Base-by-base conservation (phyloP, 805 yeast species). In the Nadsonia fulvescens region DNA sequence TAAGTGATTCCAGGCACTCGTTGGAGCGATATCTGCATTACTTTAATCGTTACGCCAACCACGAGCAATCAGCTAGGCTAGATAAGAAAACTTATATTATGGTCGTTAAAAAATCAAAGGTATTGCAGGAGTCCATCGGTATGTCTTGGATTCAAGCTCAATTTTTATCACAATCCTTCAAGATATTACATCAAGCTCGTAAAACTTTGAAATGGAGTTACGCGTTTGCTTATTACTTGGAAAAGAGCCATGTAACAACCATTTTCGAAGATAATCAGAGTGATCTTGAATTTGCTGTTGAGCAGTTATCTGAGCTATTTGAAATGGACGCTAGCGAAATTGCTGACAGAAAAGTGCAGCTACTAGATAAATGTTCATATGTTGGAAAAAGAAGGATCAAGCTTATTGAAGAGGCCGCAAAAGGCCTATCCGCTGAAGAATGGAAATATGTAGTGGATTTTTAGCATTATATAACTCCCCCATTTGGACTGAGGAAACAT, bases 191-290 rank as follows among this genome's bases (percentile, higher is more conserved):
- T 15, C 61, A 60, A 31, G 77, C 92, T 5, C 58, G 96, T 32
- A 66, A 69, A 22, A 66, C 79, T 2, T 55, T 89, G 27, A 77
- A 81, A 54, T 89, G 96, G 95, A 69, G 94, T 0, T 83, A 78
- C 49, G 82, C 79, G 2, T 64, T 81, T 38, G 70, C 79, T 8
- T 86, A 53, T 42, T 78, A 70, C 44, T 54, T 81, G 17, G 60
- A 57, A 20, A 46, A 53, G 15, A 59, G 63, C 27, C 59, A 69
- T 31, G 61, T 62, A 30, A 63, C 72, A 6, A 56, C 60, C 18
- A 61, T 78, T 5, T 66, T 81, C 38, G 91, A 79, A 40, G 66
- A 63, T 31, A 70, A 70, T 40, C 91, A 78, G 46, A 66, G 58
- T 27, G 64, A 61, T 27, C 51, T 79, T 18, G 66, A 66, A 30